Evolutionary conservation across 805 yeast species (phyloP).

Genomic region (Cyberlindnera maritima): DNA sequence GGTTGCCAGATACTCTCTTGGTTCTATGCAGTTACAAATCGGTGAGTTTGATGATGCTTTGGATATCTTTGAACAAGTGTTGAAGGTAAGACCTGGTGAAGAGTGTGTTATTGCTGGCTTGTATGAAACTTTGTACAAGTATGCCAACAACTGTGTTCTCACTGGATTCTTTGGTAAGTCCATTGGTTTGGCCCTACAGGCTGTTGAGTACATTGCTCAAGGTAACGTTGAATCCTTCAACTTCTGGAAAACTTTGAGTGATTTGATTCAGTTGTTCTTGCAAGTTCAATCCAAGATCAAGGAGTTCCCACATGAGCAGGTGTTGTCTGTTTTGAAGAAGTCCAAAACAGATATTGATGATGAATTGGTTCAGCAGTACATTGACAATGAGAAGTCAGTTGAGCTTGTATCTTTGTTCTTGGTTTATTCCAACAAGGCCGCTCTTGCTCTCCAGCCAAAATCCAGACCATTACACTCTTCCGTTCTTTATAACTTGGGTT

Average conservation of each 20-base stretch:
- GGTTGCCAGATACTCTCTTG: constrained; percentile 66
- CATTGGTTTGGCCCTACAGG: constrained; percentile 41
- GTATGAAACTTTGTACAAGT: constrained; percentile 53
- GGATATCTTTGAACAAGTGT: constrained; percentile 40
- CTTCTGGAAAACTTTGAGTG: constrained; percentile 67
- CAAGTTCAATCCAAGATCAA: constrained; percentile 51
- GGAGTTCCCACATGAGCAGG: constrained; percentile 45
- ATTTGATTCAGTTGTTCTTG: constrained; percentile 52
- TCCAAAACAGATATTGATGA: constrained; percentile 31
- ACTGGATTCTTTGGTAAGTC: constrained; percentile 73
- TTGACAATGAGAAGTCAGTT: constrained; percentile 27
- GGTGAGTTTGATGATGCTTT: constrained; percentile 67
- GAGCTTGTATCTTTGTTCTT: constrained; percentile 40
- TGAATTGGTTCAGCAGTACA: constrained; percentile 17
- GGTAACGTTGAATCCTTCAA: constrained; percentile 45
- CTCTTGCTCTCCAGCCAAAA: constrained; percentile 36
- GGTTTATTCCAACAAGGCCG: constrained; percentile 46
- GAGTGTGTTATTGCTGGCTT: constrained; percentile 48
- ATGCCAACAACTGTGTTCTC: constrained; percentile 48
- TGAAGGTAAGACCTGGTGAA: constrained; percentile 45
- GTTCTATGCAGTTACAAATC: constrained; percentile 58
- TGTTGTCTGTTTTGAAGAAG: constrained; percentile 24
- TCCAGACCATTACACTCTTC: constrained; percentile 54
- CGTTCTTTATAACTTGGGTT: constrained; percentile 67
- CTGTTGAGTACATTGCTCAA: constrained; percentile 41